Conservation (phyloP, 139 green algal genomes). For the Chlorella sorokiniana region DNA sequence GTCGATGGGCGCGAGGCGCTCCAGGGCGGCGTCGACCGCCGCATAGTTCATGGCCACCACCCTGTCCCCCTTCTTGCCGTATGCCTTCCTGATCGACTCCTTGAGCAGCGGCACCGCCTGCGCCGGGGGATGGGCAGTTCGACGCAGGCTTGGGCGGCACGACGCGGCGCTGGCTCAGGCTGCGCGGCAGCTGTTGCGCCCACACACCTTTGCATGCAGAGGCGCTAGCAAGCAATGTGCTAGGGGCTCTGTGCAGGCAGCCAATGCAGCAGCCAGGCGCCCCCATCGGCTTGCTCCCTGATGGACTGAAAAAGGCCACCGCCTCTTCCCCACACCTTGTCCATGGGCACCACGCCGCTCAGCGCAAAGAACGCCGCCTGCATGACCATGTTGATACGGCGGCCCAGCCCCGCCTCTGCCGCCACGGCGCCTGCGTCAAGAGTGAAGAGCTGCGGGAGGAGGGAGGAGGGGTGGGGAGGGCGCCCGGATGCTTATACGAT, state of each 20-base stretch:
- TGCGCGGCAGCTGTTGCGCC: too few species aligned
- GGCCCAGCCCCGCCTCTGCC: constrained; percentile 49
- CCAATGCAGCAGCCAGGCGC: not conserved
- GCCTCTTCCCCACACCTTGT: constrained; percentile 18
- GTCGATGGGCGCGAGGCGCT: constrained; percentile 39
- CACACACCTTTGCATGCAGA: too few species aligned
- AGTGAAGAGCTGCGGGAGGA: constrained; percentile 36
- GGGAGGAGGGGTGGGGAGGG: not conserved
- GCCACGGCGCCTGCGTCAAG: constrained; percentile 53
- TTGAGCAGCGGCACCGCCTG: constrained; percentile 62
- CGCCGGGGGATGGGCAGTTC: too few species aligned
- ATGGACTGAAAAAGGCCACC: too few species aligned
- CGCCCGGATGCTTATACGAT: too few species aligned
- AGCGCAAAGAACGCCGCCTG: constrained; percentile 71
- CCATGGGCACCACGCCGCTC: constrained; percentile 52
- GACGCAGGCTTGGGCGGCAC: too few species aligned
- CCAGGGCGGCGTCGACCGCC: constrained; percentile 58
- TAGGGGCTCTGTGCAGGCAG: not conserved
- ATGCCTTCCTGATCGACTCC: constrained; percentile 65
- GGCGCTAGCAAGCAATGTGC: too few species aligned
- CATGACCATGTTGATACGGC: constrained; percentile 72
- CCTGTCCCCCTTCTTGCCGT: constrained; percentile 66
- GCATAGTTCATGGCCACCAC: constrained; percentile 22
- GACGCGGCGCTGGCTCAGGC: too few species aligned
- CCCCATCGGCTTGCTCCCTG: too few species aligned